Conservation (phyloP, 805 yeast genomes). For the Peterozyma xylosa region DNA sequence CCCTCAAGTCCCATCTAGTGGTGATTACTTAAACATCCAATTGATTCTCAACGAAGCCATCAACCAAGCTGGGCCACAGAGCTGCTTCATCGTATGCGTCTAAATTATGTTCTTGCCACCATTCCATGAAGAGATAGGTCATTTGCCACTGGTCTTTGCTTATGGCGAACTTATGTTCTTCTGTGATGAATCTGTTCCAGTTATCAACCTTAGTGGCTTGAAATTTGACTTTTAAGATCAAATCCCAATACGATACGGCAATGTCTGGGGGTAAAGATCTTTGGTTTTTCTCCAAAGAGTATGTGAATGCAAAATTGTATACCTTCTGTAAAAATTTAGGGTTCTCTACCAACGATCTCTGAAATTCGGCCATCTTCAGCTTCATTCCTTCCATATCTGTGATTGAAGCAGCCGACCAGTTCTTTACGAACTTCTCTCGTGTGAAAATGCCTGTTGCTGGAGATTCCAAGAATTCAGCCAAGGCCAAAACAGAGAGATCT, state of each 20-base stretch:
- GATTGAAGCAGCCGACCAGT: slow-evolving; percentile 40
- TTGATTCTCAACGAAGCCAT: slow-evolving; percentile 63
- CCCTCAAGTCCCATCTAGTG: no score
- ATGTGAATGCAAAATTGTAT: slow-evolving; percentile 66
- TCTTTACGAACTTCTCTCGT: slow-evolving; percentile 38
- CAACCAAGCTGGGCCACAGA: slow-evolving; percentile 91
- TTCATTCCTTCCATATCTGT: slow-evolving; percentile 40
- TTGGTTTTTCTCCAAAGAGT: slow-evolving; percentile 53
- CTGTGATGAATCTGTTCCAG: slow-evolving; percentile 54
- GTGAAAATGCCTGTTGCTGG: slow-evolving; percentile 60
- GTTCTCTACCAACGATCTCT: slow-evolving; percentile 25
- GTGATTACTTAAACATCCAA: no score
- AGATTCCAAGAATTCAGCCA: slow-evolving; percentile 63
- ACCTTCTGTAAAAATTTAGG: slow-evolving; percentile 41
- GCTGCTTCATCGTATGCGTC: slow-evolving; percentile 65
- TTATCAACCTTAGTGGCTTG: slow-evolving; percentile 28
- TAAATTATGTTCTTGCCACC: slow-evolving; percentile 42
- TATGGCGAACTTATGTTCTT: slow-evolving; percentile 37
- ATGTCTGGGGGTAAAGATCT: slow-evolving; percentile 49
- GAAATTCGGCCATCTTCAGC: slow-evolving; percentile 23
- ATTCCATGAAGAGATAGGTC: slow-evolving; percentile 59
- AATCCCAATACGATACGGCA: slow-evolving; percentile 72
- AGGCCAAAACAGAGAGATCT: slow-evolving; percentile 58
- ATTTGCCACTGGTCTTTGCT: slow-evolving; percentile 81
- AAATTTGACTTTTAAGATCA: slow-evolving; percentile 39